Evolutionary conservation across 768 basidiomycete genomes (phyloP), one percentile per base, ranked within the genome.

Genomic region (Candolleomyces aberdarensis): DNA sequence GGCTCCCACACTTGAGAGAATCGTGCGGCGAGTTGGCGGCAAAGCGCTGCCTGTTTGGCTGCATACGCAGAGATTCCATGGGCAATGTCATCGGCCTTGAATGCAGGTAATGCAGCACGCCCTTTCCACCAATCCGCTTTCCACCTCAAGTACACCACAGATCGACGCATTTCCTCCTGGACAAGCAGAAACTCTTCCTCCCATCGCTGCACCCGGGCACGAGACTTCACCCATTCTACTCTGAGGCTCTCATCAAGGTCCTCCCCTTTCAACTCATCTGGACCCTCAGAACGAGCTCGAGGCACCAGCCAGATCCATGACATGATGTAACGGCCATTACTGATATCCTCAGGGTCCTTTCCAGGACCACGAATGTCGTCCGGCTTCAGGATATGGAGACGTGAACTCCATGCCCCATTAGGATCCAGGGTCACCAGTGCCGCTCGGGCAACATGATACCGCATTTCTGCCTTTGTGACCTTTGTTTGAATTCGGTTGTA

Each of bases 81-180:
- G 17, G 15, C 17, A 2, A 46, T 6, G 13, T 46, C 44, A 36
- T 11, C 11, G 1, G 36, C 6, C 36, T 36, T 36, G 36, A 36
- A 36, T 1, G 44, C 19, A 20, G 44, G 7, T 7, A 46, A 3
- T 17, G 6, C 10, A 2, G 15, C 44, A 46, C 44, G 44, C 17
- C 14, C 7, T 7, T 14, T 46, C 54, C 54, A 56, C 54, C 54
- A 56, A 8, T 40, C 54, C 2, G 39, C 54, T 41, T 49, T 31
- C n/a, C 41, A 48, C 40, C 41, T 15, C n/a, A 56, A 56, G 20
- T n/a, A 56, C 6, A 10, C 39, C 39, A 41, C 14, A 2, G 49
- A 48, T 11, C 56, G 56, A 3, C 61, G 31, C 70, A 70, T 71
- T 59, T 71, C 70, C 48, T 69, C 65, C 20, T 61, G 49, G 11